Conservation (phyloP, 805 yeast genomes). For the Suhomyces sp. region DNA sequence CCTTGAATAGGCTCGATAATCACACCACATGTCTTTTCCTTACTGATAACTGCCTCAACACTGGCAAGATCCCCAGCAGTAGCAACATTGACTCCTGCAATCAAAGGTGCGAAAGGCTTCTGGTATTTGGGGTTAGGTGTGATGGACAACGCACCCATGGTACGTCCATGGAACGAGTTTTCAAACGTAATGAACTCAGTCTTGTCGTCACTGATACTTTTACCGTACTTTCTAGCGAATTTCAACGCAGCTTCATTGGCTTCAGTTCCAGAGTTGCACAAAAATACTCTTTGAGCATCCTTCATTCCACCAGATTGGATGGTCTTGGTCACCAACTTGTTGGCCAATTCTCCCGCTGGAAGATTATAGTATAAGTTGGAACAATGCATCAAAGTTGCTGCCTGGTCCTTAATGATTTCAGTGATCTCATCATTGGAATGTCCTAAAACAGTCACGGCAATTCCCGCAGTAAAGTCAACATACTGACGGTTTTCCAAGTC, state of each 20-base stretch:
- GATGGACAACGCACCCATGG: constrained; percentile 89
- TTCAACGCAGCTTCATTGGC: constrained; percentile 61
- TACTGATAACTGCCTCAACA: constrained; percentile 52
- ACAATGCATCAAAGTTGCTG: constrained; percentile 70
- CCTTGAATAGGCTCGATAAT: constrained; percentile 98
- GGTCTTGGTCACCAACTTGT: constrained; percentile 68
- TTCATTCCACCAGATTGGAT: constrained; percentile 73
- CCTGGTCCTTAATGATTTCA: constrained; percentile 69
- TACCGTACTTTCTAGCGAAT: constrained; percentile 78
- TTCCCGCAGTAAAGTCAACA: constrained; percentile 92
- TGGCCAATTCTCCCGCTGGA: constrained; percentile 79
- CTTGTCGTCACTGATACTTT: constrained; percentile 51
- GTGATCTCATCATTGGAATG: constrained; percentile 79
- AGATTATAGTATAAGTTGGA: constrained; percentile 84
- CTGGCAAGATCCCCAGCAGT: constrained; percentile 58
- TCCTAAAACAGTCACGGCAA: constrained; percentile 95
- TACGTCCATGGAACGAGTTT: constrained; percentile 91
- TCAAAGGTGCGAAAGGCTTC: constrained; percentile 82
- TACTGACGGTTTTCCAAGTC: constrained; percentile 78
- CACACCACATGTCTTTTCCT: constrained; percentile 78
- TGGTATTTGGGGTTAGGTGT: constrained; percentile 94
- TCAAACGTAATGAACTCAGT: constrained; percentile 82
- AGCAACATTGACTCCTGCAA: constrained; percentile 84
- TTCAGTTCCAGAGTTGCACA: constrained; percentile 61
- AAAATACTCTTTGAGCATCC: constrained; percentile 70